Evolutionary conservation across 169 alveolate species (phyloP).

Genomic region (Plasmodium knowlesi): DNA sequence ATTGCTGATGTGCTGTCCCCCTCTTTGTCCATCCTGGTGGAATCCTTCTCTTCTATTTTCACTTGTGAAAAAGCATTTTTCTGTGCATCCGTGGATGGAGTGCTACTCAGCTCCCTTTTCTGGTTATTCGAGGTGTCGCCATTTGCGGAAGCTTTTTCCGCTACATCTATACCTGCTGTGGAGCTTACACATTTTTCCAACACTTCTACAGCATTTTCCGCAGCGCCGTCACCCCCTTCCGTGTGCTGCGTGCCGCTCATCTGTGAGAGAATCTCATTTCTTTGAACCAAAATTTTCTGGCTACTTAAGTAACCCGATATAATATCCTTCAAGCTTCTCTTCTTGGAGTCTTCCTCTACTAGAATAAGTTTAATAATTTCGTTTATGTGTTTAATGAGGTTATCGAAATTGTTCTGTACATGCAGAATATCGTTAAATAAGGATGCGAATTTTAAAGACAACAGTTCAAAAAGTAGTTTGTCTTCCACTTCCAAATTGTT

Average conservation of each 20-base stretch:
- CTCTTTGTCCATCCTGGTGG: background rate
- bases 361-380: conserved; percentile 51
- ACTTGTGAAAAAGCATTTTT: background rate
- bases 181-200: too few relatives aligned
- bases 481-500: conserved; percentile 20
- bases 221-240: background rate
- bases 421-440: conserved; percentile 41
- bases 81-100: background rate
- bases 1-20: background rate
- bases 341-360: conserved; percentile 13
- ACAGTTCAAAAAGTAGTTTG: conserved; percentile 36
- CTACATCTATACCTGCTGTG: background rate
- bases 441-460: conserved; percentile 39
- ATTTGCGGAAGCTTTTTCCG: background rate
- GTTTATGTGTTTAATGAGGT: conserved; percentile 30
- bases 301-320: conserved; percentile 16
- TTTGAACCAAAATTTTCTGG: conserved; percentile 31
- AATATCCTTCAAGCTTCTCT: conserved; percentile 12
- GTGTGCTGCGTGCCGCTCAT: background rate
- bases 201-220: too few relatives aligned
- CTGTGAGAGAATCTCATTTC: conserved; percentile 32
- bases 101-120: background rate
- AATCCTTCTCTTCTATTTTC: background rate
- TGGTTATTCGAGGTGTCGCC: background rate
- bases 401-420: conserved; percentile 20